Base-by-base conservation (phyloP, 805 yeast species). In the Nakazawaea anatomiae region DNA sequence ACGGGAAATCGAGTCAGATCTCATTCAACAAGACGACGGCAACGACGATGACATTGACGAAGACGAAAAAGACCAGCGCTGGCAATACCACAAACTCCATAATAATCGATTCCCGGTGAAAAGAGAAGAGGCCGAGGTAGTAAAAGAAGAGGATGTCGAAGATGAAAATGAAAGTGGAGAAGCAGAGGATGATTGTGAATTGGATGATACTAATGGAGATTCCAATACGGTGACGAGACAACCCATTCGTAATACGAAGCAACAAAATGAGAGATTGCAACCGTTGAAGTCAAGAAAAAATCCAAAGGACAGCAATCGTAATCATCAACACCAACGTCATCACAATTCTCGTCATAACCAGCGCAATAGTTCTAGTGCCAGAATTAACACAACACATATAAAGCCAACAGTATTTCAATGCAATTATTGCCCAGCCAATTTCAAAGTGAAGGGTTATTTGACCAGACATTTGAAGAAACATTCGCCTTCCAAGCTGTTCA, bases 401-500 rank as follows among this genome's bases (percentile, higher is more conserved):
- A 42, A 39, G 25, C 44, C 47, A 42, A 31, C 40, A 3, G 40
- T 51, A 27, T 51, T 51, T 38, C 44, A 66, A 53, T 79, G 84
- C 60, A 70, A 74, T 4, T 71, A 73, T 54, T 79, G 83, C 62
- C 68, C 69, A 32, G 73, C 77, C 6, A 62, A 67, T 5, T 77
- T 79, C 63, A 76, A 71, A 57, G 75, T 78, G 48, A 72, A 79
- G 55, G 77, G 80, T 4, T 79, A 79, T 58, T 67, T 79, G 50
- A 78, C 82, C 1, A 69, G 84, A 52, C 84, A 79, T 59, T 62
- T 72, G 66, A 77, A 76, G 61, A 79, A 78, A 55, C 84, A 79
- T 61, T 68, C 73, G 27, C 50, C 65, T 7, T 63, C 71, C 47
- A 77, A 76, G 60, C 82, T 83, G n/a, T 79, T 73, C 62, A 58